Evolutionary conservation across 2,329 filamentous ascomycete genomes (phyloP).

Genomic region (Calonectria montana): DNA sequence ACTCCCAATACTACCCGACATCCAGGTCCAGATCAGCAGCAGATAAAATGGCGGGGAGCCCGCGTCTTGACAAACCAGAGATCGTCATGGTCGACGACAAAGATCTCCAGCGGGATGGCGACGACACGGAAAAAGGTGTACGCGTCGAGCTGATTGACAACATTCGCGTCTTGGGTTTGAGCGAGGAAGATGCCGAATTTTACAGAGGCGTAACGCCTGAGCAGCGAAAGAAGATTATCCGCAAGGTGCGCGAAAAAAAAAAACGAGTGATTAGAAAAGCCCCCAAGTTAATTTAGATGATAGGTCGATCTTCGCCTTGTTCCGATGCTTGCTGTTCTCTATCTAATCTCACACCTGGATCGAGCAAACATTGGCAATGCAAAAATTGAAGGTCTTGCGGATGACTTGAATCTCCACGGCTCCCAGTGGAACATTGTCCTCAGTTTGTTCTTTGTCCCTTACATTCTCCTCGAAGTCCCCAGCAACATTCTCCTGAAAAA

Average conservation of each 20-base stretch:
- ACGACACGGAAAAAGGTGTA: constrained; percentile 30
- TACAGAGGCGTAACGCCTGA: constrained; percentile 38
- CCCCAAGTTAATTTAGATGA: background rate
- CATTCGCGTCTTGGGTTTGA: constrained; percentile 45
- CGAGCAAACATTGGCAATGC: constrained; percentile 56
- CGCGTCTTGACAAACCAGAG: constrained; percentile 35
- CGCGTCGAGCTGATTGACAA: constrained; percentile 40
- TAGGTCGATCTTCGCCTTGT: constrained; percentile 39
- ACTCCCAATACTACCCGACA: background rate
- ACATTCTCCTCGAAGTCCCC: constrained; percentile 39
- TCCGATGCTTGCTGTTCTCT: constrained; percentile 67
- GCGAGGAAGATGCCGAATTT: constrained; percentile 42
- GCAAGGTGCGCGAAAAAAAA: constrained; percentile 34
- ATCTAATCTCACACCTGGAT: constrained; percentile 68
- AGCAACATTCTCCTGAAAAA: constrained; percentile 75
- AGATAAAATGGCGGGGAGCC: constrained; percentile 2
- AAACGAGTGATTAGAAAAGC: background rate
- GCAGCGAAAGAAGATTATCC: constrained; percentile 37
- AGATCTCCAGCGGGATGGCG: background rate
- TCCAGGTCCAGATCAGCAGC: background rate
- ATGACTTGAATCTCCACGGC: background rate
- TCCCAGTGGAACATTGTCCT: background rate
- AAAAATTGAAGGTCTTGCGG: background rate
- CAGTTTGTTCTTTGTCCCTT: constrained; percentile 6
- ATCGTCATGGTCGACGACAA: constrained; percentile 37